Conservation (phyloP, 2,329 filamentous ascomycete genomes). For the Aureobasidium leucospermi region DNA sequence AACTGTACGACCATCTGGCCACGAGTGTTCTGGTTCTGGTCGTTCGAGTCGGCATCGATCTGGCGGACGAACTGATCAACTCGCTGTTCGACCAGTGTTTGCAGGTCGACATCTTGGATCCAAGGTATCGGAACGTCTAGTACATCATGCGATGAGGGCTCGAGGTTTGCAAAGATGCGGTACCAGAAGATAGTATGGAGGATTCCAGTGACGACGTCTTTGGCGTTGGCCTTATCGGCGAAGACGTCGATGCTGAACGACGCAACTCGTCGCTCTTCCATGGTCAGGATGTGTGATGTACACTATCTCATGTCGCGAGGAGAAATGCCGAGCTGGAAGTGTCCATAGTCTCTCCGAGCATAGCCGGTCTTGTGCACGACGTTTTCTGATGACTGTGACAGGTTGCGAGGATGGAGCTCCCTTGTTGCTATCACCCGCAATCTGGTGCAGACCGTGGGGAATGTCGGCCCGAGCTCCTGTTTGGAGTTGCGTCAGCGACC, state of each 20-base stretch:
- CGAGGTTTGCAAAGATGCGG: slow-evolving; percentile 84
- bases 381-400: neutral
- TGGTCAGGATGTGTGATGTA: neutral
- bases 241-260: slow-evolving; percentile 94
- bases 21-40: slow-evolving; percentile 43
- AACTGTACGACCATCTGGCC: slow-evolving; percentile 84
- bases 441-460: neutral
- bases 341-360: neutral
- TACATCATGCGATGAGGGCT: slow-evolving; percentile 77
- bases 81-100: slow-evolving; percentile 87
- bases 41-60: slow-evolving; percentile 41
- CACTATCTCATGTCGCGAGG: neutral
- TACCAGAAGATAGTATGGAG: slow-evolving; percentile 98
- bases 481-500: neutral
- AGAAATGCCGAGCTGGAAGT: neutral
- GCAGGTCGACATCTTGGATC: slow-evolving; percentile 82
- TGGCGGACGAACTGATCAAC: slow-evolving; percentile 72
- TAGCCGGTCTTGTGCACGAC: neutral
- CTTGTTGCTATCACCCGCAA: neutral
- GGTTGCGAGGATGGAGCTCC: neutral
- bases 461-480: neutral
- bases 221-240: slow-evolving; percentile 80
- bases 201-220: slow-evolving; percentile 89
- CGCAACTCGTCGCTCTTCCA: slow-evolving; percentile 62
- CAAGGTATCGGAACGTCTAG: slow-evolving; percentile 85